Conservation (phyloP, 2,329 filamentous ascomycete species). For the Curvularia verruculosa region DNA sequence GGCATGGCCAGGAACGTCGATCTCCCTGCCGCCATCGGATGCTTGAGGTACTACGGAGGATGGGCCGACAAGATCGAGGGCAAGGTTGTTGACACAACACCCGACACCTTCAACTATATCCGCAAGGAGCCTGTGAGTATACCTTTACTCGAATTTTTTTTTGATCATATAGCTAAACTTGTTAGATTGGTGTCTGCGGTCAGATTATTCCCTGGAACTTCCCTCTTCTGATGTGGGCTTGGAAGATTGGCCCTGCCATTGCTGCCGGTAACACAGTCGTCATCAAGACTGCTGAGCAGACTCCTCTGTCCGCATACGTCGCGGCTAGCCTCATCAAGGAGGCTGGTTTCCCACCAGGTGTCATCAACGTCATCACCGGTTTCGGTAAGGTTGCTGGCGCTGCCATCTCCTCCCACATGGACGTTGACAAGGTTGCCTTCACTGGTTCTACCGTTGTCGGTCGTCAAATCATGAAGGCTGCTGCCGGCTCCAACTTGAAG, state of each 20-base stretch:
- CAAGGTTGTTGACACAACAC: conserved; percentile 80
- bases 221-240: conserved; percentile 78
- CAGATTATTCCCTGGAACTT: conserved; percentile 94
- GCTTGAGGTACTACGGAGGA: conserved; percentile 84
- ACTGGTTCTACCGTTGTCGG: conserved; percentile 78
- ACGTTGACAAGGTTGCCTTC: conserved; percentile 83
- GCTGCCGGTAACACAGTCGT: conserved; percentile 75
- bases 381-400: conserved; percentile 80
- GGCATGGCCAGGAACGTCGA: conserved; percentile 74
- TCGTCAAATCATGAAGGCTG: conserved; percentile 79
- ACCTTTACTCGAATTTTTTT: neutral
- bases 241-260: conserved; percentile 81
- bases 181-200: conserved; percentile 74
- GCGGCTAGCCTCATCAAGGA: conserved; percentile 71
- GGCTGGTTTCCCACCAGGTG: conserved; percentile 78
- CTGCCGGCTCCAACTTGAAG: conserved; percentile 78
- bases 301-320: conserved; percentile 71
- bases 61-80: conserved; percentile 93
- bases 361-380: conserved; percentile 78
- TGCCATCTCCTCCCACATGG: conserved; percentile 76
- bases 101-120: conserved; percentile 84
- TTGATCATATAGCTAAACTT: conserved; percentile 23
- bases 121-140: conserved; percentile 71
- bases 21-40: conserved; percentile 69
- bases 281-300: conserved; percentile 79